These are phyloP conservation scores for Plenodomus tracheiphilus DNA, from an alignment of 2,329 filamentous ascomycete species.

Conservation along the genomic window DNA sequence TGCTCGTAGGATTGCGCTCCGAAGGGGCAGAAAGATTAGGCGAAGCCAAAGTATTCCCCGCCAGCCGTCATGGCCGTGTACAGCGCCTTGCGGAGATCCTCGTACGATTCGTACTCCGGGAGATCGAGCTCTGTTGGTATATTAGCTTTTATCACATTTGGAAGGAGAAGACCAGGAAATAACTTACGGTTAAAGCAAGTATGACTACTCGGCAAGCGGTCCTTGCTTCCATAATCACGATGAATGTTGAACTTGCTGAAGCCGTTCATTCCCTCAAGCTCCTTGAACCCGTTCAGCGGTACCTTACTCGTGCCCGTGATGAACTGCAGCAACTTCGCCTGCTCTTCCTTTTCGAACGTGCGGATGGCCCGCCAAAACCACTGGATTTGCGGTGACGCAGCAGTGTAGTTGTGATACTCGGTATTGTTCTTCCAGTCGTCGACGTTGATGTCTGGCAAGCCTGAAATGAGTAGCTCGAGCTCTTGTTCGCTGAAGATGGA, in stretches of 20 bases:
- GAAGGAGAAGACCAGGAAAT: not conserved
- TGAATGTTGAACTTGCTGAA: constrained; percentile 98
- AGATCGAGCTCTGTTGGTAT: constrained; percentile 80
- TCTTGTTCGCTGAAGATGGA: constrained; percentile 99
- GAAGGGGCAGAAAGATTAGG: constrained; percentile 57
- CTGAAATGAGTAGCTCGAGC: constrained; percentile 92
- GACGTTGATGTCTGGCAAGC: constrained; percentile 93
- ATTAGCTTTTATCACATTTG: constrained; percentile 38
- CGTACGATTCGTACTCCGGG: constrained; percentile 97
- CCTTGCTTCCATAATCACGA: constrained; percentile 94
- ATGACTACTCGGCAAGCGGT: constrained; percentile 92
- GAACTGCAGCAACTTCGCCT: constrained; percentile 94
- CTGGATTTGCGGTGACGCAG: constrained; percentile 93
- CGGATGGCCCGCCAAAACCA: constrained; percentile 99
- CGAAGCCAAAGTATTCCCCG: constrained; percentile 96
- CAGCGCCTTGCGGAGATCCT: constrained; percentile 81
- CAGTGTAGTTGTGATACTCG: constrained; percentile 96
- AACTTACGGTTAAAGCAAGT: constrained; percentile 99
- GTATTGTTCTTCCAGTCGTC: constrained; percentile 99
- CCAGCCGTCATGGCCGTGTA: constrained; percentile 97
- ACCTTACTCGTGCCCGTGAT: constrained; percentile 99
- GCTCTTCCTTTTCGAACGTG: constrained; percentile 98
- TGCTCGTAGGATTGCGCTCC: not conserved
- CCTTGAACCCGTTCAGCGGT: constrained; percentile 97
- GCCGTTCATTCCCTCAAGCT: constrained; percentile 98